Evolutionary conservation across 2,329 filamentous ascomycete species (phyloP), one percentile per base, ranked within the genome.

Genomic region (Claviceps arundinis): DNA sequence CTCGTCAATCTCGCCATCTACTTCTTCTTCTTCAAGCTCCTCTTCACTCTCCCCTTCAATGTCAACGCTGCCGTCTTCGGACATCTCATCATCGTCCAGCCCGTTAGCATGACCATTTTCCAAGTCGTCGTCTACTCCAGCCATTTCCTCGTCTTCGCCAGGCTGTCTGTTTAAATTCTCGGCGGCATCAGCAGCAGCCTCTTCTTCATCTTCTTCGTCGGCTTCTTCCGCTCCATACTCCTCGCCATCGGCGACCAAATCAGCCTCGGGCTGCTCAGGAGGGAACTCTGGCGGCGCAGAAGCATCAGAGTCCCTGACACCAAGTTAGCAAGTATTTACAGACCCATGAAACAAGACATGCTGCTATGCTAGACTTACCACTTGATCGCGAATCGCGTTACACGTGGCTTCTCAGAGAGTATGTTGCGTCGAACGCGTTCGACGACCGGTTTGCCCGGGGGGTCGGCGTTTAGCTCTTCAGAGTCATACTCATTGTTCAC

Each of bases 401-500:
- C 93, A 70, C 93, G 82, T 13, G 93, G 93, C 80, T 98, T 98
- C 73, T 97, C 91, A 3, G 90, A 89, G 40, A 98, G 80, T 49
- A 98, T 87, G 65, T 94, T 96, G 61, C 94, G 85, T 59, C 82
- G 81, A 57, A 98, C 89, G 63, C 89, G 88, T 67, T 98, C 94
- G 58, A 97, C 84, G 60, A 94, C 78, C 41, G 90, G 90, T 75
- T 95, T 95, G 53, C 89, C 78, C 6, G 93, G 93, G 9, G 93
- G 93, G 61, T 97, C 90, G 47, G 85, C 82, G 61, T 82, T 85
- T 57, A 98, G 78, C 67, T 95, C 88, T 62, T 94, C 89, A 26
- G 87, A 86, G 61, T 95, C 89, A 69, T 98, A 98, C 70, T 98
- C 94, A 64, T 98, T 98, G 77, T 97, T 98, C 63, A 98, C 93